A percentile compares a stretch with the other conserved stretches of the same genome.
These are phyloP conservation scores for Rhodomyrtus tomentosa DNA, from an alignment of 345 rosid species.

Conservation along the genomic window DNA sequence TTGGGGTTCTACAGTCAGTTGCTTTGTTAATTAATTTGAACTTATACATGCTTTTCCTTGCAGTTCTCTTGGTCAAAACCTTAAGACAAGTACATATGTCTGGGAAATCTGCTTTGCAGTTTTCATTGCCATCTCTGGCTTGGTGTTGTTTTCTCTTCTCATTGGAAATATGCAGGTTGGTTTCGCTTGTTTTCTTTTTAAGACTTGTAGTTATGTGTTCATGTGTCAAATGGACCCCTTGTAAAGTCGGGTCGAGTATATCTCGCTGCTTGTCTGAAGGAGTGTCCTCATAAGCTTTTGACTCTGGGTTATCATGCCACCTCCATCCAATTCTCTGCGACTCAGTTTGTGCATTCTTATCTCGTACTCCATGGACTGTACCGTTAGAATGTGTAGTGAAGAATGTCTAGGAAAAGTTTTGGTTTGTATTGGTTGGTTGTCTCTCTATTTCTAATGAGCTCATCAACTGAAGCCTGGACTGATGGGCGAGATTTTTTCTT, in stretches of 20 bases:
- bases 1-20: too few species aligned
- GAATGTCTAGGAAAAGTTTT: neutral
- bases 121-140: slow-evolving; percentile 26
- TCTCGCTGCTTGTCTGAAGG: neutral
- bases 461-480: neutral
- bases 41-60: neutral
- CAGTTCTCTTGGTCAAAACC: slow-evolving; percentile 48
- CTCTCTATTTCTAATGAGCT: neutral
- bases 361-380: neutral
- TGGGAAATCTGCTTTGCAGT: slow-evolving; percentile 43
- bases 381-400: neutral
- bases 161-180: slow-evolving; percentile 49
- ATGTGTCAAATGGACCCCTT: neutral
- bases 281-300: neutral
- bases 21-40: neutral
- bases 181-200: neutral
- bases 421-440: neutral
- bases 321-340: neutral
- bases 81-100: slow-evolving; percentile 27
- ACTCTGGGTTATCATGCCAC: neutral
- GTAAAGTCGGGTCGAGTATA: neutral
- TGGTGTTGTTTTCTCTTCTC: slow-evolving; percentile 33
- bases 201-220: neutral
- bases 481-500: neutral
- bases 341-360: neutral